These are phyloP conservation scores for Hypoxylon lienhwacheense DNA, from an alignment of 495 filamentous ascomycete species.

Conservation along the genomic window DNA sequence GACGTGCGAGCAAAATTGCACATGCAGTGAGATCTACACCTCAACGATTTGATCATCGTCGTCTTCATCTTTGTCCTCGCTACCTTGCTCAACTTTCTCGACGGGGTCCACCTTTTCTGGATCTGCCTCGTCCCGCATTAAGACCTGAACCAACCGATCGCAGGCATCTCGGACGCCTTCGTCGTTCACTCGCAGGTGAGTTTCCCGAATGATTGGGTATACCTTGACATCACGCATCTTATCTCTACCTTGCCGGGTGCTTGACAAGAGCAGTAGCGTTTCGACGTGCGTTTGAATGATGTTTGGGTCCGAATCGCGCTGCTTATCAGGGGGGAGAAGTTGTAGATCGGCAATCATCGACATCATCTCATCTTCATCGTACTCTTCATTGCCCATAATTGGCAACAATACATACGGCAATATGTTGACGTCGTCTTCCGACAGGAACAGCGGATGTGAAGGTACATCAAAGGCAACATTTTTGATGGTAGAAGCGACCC, in stretches of 20 bases:
- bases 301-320: slow-evolving; percentile 70
- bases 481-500: slow-evolving; percentile 90
- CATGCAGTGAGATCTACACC: slow-evolving; percentile 38
- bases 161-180: slow-evolving; percentile 82
- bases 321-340: slow-evolving; percentile 82
- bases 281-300: slow-evolving; percentile 87
- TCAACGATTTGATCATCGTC: slow-evolving; percentile 50
- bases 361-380: slow-evolving; percentile 73
- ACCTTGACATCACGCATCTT: slow-evolving; percentile 73
- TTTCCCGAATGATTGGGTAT: slow-evolving; percentile 86
- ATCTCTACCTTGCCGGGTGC: slow-evolving; percentile 73
- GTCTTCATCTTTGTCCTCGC: slow-evolving; percentile 61
- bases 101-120: slow-evolving; percentile 44
- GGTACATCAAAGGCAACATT: slow-evolving; percentile 75
- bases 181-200: slow-evolving; percentile 75
- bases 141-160: slow-evolving; percentile 85
- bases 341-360: slow-evolving; percentile 86
- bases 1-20: neutral
- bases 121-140: slow-evolving; percentile 79
- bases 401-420: slow-evolving; percentile 83
- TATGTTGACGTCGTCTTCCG: slow-evolving; percentile 71
- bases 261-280: slow-evolving; percentile 79
- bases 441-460: slow-evolving; percentile 68
- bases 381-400: slow-evolving; percentile 61
- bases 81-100: slow-evolving; percentile 48